phyloP scores from a whole-genome alignment of 768 basidiomycete genomes.

The Punctularia strigosozonata region DNA sequence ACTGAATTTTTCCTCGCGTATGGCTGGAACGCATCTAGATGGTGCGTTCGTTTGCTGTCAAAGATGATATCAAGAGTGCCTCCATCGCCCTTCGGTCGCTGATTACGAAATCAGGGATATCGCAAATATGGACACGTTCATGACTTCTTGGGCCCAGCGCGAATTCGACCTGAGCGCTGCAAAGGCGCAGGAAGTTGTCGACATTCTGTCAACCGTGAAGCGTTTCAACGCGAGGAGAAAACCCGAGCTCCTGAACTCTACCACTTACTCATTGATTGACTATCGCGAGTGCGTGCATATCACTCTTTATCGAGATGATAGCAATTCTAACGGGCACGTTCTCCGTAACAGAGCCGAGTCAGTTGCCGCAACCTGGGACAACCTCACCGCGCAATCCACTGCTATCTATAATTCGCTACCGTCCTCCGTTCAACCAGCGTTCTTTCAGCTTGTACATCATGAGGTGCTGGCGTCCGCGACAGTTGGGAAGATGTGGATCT shows the following conservation, averaged over 20 bases:
- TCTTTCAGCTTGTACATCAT: constrained; percentile 64
- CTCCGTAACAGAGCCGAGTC: not conserved
- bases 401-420: constrained; percentile 43
- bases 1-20: constrained; percentile 57
- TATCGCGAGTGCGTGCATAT: constrained; percentile 48
- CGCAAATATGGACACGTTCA: constrained; percentile 40
- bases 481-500: constrained; percentile 43
- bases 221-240: constrained; percentile 49
- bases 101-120: too few species aligned
- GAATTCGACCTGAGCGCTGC: constrained; percentile 41
- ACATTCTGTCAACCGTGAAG: constrained; percentile 45
- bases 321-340: not conserved
- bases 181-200: constrained; percentile 30
- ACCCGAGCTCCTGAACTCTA: constrained; percentile 51
- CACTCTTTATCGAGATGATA: not conserved
- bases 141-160: constrained; percentile 46
- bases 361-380: constrained; percentile 29
- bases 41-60: too few species aligned
- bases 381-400: constrained; percentile 35
- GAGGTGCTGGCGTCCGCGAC: constrained; percentile 49
- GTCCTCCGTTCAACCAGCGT: constrained; percentile 37
- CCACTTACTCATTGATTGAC: constrained; percentile 50
- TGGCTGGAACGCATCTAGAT: constrained; percentile 48
- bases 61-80: too few species aligned
- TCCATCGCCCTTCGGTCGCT: too few species aligned